phyloP scores from a whole-genome alignment of 345 rosid genomes.

The Brassica napus region Da-Ae NC_063436.1:3134001-3134500 shows the following conservation, averaged over 20 bases:
- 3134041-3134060: background rate
- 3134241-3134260: background rate
- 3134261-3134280: background rate
- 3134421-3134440: background rate
- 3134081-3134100: background rate
- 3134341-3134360: background rate
- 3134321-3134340: background rate
- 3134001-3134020: background rate
- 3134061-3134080: background rate
- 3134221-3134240: background rate
- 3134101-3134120: background rate
- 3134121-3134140: background rate
- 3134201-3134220: conserved; percentile 15
- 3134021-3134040: background rate
- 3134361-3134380: background rate
- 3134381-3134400: background rate
- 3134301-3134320: background rate
- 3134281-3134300: background rate
- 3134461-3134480: background rate
- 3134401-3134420: background rate
- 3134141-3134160: background rate
- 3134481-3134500: conserved; percentile 8
- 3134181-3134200: background rate
- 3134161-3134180: background rate
- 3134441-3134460: background rate